Percentiles rank a stretch among this genome's conserved stretches.
phyloP scores from a whole-genome alignment of 331 rosid species.

The Pyrus hybrid region DNA sequence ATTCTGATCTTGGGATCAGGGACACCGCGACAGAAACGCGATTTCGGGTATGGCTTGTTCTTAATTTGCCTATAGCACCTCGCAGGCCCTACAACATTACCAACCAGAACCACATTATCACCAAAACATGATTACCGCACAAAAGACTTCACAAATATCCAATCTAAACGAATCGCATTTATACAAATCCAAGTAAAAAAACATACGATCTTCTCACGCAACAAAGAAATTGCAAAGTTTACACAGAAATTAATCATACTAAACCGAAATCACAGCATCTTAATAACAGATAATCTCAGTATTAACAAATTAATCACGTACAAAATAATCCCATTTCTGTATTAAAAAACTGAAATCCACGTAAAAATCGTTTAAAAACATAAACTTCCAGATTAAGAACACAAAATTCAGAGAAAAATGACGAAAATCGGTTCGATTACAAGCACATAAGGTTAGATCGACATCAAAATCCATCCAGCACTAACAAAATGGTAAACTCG shows the following conservation, averaged over 20 bases:
- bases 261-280: neutral
- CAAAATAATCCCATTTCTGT: neutral
- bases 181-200: too few relatives aligned
- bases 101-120: neutral
- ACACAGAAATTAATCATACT: neutral
- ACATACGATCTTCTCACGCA: too few relatives aligned
- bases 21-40: slow-evolving; percentile 72
- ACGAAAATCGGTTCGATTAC: neutral
- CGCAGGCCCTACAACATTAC: slow-evolving; percentile 50
- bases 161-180: neutral
- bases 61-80: slow-evolving; percentile 69
- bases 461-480: neutral
- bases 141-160: neutral
- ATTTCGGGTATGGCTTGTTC: slow-evolving; percentile 66
- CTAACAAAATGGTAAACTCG: neutral
- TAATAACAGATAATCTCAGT: neutral
- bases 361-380: neutral
- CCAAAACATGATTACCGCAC: neutral
- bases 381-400: neutral
- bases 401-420: neutral
- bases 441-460: neutral
- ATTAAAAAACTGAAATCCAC: too few relatives aligned
- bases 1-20: slow-evolving; percentile 85
- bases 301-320: neutral
- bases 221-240: neutral